phyloP scores from a whole-genome alignment of 1,284 basidiomycete genomes.

The Crepidotus sp. region DNA sequence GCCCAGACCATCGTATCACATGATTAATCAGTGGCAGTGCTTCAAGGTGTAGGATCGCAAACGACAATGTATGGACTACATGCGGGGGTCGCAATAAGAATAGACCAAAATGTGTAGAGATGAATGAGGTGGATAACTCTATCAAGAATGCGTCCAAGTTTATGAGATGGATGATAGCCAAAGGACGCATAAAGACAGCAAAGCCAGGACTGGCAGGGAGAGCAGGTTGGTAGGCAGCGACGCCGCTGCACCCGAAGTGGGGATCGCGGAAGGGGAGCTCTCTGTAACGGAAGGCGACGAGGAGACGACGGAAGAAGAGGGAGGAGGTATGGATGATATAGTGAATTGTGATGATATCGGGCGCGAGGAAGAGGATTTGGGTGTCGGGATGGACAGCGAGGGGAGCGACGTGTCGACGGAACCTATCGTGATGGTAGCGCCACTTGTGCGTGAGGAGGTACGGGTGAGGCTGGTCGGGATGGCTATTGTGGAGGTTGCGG shows the following conservation, averaged over 20 bases:
- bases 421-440: slow-evolving; percentile 31
- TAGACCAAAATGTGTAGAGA: slow-evolving; percentile 1
- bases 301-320: not conserved
- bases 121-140: slow-evolving; percentile 3
- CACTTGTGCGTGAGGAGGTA: slow-evolving; percentile 19
- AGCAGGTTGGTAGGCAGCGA: not conserved
- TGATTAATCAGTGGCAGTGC: too few species aligned
- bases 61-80: not conserved
- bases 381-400: slow-evolving; percentile 1
- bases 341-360: slow-evolving; percentile 10
- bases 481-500: slow-evolving; percentile 39
- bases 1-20: too few species aligned
- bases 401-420: slow-evolving; percentile 24
- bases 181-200: slow-evolving; percentile 11
- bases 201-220: slow-evolving; percentile 10
- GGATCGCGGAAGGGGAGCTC: not conserved
- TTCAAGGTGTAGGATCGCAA: slow-evolving; percentile 1
- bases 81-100: not conserved
- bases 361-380: not conserved
- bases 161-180: slow-evolving; percentile 6
- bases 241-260: slow-evolving; percentile 2
- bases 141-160: slow-evolving; percentile 9
- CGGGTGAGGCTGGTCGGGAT: slow-evolving; percentile 34
- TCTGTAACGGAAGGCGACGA: not conserved
- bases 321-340: slow-evolving; percentile 3